phyloP scores from a whole-genome alignment of 2,329 filamentous ascomycete species.

The Cladosporium sp. region DNA sequence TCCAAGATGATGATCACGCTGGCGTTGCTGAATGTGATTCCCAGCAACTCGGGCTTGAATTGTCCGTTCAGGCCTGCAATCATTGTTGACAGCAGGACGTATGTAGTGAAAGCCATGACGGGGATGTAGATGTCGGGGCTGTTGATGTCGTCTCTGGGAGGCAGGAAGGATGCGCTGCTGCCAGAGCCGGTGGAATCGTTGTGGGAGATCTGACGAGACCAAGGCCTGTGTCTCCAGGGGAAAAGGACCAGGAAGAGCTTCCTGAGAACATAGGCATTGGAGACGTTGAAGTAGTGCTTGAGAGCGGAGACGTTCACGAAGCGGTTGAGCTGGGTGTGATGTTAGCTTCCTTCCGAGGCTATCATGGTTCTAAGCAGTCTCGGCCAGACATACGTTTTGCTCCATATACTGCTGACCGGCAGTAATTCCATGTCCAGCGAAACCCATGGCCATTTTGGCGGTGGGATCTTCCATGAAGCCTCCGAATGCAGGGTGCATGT shows the following conservation, averaged over 20 bases:
- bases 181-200: slow-evolving; percentile 55
- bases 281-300: slow-evolving; percentile 99
- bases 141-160: slow-evolving; percentile 92
- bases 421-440: slow-evolving; percentile 68
- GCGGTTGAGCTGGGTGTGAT: slow-evolving; percentile 56
- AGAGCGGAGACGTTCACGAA: slow-evolving; percentile 90
- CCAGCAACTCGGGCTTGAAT: slow-evolving; percentile 90
- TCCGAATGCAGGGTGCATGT: slow-evolving; percentile 62
- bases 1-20: slow-evolving; percentile 80
- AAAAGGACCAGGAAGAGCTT: slow-evolving; percentile 93
- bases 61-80: slow-evolving; percentile 83
- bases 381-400: slow-evolving; percentile 65
- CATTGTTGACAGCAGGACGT: slow-evolving; percentile 88
- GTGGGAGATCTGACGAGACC: slow-evolving; percentile 81
- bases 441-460: slow-evolving; percentile 89
- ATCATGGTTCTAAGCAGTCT: neutral
- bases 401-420: slow-evolving; percentile 93
- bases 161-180: slow-evolving; percentile 65
- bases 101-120: slow-evolving; percentile 95
- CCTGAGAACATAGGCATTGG: slow-evolving; percentile 91
- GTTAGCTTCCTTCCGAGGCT: slow-evolving; percentile 4
- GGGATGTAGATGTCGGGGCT: slow-evolving; percentile 99
- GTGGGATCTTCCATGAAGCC: slow-evolving; percentile 95
- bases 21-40: slow-evolving; percentile 80
- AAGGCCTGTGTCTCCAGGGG: slow-evolving; percentile 95